Base-by-base conservation (phyloP, 805 yeast species). In the Yarrowia yakushimensis region DNA sequence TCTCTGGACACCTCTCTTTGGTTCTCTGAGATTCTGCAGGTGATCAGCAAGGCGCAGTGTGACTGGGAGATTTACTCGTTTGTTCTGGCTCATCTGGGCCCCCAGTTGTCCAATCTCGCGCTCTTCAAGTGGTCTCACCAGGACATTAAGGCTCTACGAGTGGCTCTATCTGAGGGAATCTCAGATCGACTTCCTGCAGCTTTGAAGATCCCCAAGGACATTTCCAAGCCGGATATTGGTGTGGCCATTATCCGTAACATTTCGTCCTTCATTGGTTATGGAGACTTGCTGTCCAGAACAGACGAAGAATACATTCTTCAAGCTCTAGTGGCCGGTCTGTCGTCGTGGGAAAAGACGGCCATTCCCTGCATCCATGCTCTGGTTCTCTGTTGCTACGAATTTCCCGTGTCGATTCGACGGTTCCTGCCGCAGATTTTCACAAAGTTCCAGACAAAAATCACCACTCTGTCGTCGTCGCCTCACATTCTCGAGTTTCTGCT, bases 261-360 rank as follows among this genome's bases (percentile, higher is more conserved):
- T 62, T 84, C 91, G 0, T 79, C 87, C 0, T 73, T 87, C 42
- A 71, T 85, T 9, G 69, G 68, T 2, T 69, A 68, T 42, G 63
- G 85, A 64, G 83, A 82, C 66, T 74, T 75, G 20, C 80, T 85
- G 63, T 71, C 81, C 7, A 82, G 81, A 64, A 72, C 71, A n/a
- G 87, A 84, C 60, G 83, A 84, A 65, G 90, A 87, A 69, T 81
- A 78, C 60, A 76, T 87, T 23, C 78, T 87, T 18, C 79, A 78
- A 60, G 78, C 89, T 0, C 76, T 85, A 31, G 76, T 85, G 9
- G 74, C 79, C 50, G 88, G 88, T 20, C 63, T 68, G 15, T 63
- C 84, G 0, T 84, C 90, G 0, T 87, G 92, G 89, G 90, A 90
- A 65, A 83, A 82, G 65, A 84, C 96, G 0, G 88, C 90, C 0